These are phyloP conservation scores for Lobosporangium transversale DNA, from an alignment of 192 early-diverging fungal genomes.

Conservation along the genomic window DNA sequence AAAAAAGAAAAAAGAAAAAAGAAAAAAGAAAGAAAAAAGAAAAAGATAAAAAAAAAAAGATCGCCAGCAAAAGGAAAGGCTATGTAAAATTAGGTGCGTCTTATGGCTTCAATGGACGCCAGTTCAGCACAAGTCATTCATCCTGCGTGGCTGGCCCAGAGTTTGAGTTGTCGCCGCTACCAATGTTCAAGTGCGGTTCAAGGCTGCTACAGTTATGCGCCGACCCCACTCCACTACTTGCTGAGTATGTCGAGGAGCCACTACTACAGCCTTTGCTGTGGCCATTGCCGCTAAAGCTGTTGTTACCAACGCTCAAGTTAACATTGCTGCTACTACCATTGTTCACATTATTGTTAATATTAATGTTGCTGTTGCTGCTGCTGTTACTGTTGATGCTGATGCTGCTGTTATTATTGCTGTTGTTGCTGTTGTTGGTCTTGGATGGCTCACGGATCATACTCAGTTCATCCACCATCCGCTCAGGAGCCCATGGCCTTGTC, in stretches of 20 bases:
- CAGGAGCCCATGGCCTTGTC: slow-evolving; percentile 71
- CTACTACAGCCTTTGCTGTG: no score
- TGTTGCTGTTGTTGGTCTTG: slow-evolving; percentile 29
- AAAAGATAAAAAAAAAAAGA: slow-evolving; percentile 1
- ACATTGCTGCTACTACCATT: neutral
- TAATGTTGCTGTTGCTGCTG: neutral
- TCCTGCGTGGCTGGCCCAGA: slow-evolving; percentile 37
- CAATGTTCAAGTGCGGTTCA: neutral
- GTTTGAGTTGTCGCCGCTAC: slow-evolving; percentile 21
- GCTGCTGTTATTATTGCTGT: neutral
- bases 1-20: neutral
- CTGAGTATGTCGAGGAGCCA: no score
- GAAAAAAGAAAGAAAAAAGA: neutral
- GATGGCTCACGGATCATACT: slow-evolving; percentile 69
- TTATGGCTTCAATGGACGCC: neutral
- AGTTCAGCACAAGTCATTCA: slow-evolving; percentile 40
- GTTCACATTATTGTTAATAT: slow-evolving; percentile 2
- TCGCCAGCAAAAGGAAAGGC: neutral
- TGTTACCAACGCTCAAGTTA: neutral
- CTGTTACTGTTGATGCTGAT: neutral
- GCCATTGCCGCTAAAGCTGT: neutral
- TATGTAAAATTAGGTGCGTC: neutral
- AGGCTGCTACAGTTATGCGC: neutral
- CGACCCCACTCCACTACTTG: no score
- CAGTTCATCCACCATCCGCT: slow-evolving; percentile 79